Evolutionary conservation across 2,329 filamentous ascomycete genomes (phyloP), one percentile per base, ranked within the genome.

Genomic region (Bipolaris cookei): DNA sequence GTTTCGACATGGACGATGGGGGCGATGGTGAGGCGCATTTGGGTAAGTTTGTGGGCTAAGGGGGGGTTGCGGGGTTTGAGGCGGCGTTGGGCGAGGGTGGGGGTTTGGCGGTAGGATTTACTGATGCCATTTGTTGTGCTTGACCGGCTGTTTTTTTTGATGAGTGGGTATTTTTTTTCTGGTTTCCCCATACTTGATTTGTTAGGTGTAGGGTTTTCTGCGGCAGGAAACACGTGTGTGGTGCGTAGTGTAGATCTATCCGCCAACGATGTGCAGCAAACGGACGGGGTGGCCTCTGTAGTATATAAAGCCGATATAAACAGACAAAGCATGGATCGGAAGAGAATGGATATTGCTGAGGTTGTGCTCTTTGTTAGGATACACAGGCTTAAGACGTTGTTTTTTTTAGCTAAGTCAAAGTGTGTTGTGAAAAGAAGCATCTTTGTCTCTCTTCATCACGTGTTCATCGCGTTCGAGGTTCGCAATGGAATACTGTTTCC

Each of bases 21-120:
- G 0, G 84, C 83, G 21, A 92, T 84, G 20, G 81, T 81, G 10
- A 90, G 82, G 18, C 84, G 82, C 82, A 92, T 88, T 63, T 89
- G 84, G 21, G 78, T 69, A 56, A 92, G 81, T 70, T 91, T 91
- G 60, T 80, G 74, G 7, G 80, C 78, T 59, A 92, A 82, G 6
- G 76, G 80, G 0, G 83, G 82, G 75, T 70, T 71, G 4, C 65
- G 18, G 13, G 8, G 16, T 8, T 43, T 53, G 43, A 55, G 44
- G n/a, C 64, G 55, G 3, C 59, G 56, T 54, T 62, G 53, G n/a
- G 60, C 13, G 16, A 65, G 51, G 35, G 56, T 13, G 49, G 43
- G 43, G 41, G 35, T 52, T 16, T 55, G 43, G 6, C 43, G 49
- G 42, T 51, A 56, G 58, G 56, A 41, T 51, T 66, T 66, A 47